These are phyloP conservation scores for Ulmus americana DNA, from an alignment of 331 rosid genomes.

Conservation along the genomic window DNA sequence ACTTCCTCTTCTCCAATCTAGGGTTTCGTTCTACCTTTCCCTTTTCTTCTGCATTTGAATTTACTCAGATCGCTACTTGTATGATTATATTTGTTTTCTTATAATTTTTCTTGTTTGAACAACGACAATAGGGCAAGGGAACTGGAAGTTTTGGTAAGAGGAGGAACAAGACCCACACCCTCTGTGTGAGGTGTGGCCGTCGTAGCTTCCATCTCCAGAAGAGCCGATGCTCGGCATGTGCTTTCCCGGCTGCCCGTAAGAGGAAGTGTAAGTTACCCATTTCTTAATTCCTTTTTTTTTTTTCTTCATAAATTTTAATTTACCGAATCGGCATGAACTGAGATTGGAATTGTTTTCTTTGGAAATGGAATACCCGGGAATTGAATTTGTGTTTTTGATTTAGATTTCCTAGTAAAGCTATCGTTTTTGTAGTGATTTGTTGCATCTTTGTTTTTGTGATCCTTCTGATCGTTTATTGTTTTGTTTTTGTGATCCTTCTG, in stretches of 20 bases:
- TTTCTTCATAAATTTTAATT: no score
- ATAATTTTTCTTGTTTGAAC: background rate
- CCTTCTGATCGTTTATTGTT: background rate
- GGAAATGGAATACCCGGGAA: background rate
- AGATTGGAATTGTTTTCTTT: background rate
- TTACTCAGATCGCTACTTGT: background rate
- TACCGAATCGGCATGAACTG: background rate
- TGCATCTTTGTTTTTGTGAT: background rate
- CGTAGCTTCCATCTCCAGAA: slow-evolving; percentile 97
- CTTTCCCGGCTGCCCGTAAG: slow-evolving; percentile 86
- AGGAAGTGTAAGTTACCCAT: slow-evolving; percentile 49
- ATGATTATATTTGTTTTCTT: background rate
- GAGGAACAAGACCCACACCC: slow-evolving; percentile 97
- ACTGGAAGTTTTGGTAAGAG: slow-evolving; percentile 96
- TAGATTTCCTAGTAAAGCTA: background rate
- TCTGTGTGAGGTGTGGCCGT: slow-evolving; percentile 94
- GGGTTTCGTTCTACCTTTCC: background rate
- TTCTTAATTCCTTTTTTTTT: background rate
- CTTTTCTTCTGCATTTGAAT: background rate
- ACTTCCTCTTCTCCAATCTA: background rate
- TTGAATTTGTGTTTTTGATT: background rate
- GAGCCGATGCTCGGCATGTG: slow-evolving; percentile 92
- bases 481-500: background rate
- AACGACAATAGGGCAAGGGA: slow-evolving; percentile 67
- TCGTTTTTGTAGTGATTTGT: background rate